Percentiles rank a stretch among this genome's conserved stretches.
These are phyloP conservation scores for Chalara sp. DNA, from an alignment of 2,329 filamentous ascomycete genomes.

Conservation along the genomic window DNA sequence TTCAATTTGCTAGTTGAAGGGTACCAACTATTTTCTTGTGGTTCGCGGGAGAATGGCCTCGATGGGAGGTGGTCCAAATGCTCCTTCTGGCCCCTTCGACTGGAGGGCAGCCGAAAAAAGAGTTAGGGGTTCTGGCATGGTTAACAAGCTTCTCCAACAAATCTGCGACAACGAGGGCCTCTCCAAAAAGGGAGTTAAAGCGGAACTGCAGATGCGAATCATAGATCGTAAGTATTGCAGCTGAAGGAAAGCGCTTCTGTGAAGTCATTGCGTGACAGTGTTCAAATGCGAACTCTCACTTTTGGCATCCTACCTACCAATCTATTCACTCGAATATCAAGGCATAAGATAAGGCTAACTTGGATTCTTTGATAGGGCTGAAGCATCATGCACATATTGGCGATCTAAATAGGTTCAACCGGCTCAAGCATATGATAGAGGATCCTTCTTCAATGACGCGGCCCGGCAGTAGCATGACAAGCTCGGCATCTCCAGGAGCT, in stretches of 20 bases:
- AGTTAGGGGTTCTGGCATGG: conserved; percentile 19
- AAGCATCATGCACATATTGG: conserved; percentile 13
- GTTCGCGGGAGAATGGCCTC: conserved; percentile 22
- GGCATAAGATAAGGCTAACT: no score
- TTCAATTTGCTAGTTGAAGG: no score
- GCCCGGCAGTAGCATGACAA: conserved; percentile 5
- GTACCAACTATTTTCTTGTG: neutral
- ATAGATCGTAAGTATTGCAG: conserved; percentile 58
- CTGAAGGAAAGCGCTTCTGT: no score
- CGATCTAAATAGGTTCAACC: conserved; percentile 19
- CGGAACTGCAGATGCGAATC: conserved; percentile 71
- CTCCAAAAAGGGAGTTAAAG: conserved; percentile 77
- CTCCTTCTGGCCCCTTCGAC: conserved; percentile 17
- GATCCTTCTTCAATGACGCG: conserved; percentile 12
- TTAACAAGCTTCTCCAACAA: conserved; percentile 21
- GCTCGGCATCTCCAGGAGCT: conserved; percentile 13
- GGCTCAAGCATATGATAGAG: conserved; percentile 20
- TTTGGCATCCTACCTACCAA: no score
- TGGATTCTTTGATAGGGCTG: conserved; percentile 12
- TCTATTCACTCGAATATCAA: no score
- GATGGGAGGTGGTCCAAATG: conserved; percentile 18
- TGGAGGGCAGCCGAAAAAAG: conserved; percentile 20
- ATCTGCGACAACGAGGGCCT: conserved; percentile 70
- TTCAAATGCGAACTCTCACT: no score
- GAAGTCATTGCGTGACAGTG: no score